Base-by-base conservation (phyloP, 768 basidiomycete species). In the Mycena kentingensis region DNA sequence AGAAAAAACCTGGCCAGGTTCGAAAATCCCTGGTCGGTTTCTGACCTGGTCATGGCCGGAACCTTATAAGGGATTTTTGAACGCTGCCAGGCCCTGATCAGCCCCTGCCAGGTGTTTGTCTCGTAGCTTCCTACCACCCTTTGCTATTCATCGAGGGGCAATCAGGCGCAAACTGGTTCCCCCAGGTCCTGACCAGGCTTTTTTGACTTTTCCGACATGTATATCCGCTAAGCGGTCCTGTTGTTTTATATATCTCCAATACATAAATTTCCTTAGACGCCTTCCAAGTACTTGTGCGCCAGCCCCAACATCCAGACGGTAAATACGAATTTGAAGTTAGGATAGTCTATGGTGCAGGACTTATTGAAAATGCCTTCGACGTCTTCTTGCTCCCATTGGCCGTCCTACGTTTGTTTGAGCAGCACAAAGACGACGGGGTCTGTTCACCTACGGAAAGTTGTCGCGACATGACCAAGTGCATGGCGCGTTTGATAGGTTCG, bases 381-480 rank as follows among this genome's bases (percentile, higher is more conserved):
- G n/a, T 90, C 89, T 70, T 98, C 96, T 65, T 96, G 93, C 1
- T 89, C 77, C 96, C 97, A 99, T 4, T 92, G 88, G 6, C 97
- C 96, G 63, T 98, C 87, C 83, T 91, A 54, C 29, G 22, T 11
- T 18, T 6, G 28, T 26, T 55, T 41, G 18, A 12, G 35, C 11
- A 38, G 7, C 1, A 22, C 4, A 42, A n/a, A 10, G 3, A 15
- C 18, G 6, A 27, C 6, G 26, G 24, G 37, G 18, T 45, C 39
- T 52, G 51, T 27, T 5, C 16, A 74, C 83, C 63, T 63, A 91
- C 91, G 21, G 84, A 80, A 37, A 80, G 77, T 67, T 99, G 97
- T 36, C 96, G 80, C 4, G 80, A 81, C 88, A 97, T 95, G 50
- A 99, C 91, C 12, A 98, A 76, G 52, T 73, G 70, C 10, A 90